Percentiles rank a stretch among this genome's conserved stretches.
Evolutionary conservation across 192 early-diverging fungal species (phyloP).

Genomic region (Coemansia sp.): DNA sequence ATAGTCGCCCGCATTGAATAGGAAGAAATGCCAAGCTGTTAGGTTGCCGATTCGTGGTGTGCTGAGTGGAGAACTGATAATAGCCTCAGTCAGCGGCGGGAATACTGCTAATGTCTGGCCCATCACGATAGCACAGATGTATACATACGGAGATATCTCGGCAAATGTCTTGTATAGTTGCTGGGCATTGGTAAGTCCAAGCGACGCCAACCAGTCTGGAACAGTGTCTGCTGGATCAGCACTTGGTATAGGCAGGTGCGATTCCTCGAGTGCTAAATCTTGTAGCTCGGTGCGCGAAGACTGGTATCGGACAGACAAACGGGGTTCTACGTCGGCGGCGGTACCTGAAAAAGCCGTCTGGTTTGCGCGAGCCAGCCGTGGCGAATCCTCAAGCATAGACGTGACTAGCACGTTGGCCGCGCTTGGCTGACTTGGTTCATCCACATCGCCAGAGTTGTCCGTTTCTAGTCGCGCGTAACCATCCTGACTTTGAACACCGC

Average conservation of each 20-base stretch:
- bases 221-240: background rate
- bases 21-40: constrained; percentile 71
- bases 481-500: background rate
- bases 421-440: background rate
- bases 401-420: background rate
- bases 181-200: constrained; percentile 33
- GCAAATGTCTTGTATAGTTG: constrained; percentile 23
- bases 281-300: constrained; percentile 8
- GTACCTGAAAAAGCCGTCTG: constrained; percentile 7
- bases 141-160: constrained; percentile 29
- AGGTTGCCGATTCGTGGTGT: constrained; percentile 25
- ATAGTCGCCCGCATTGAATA: constrained; percentile 78
- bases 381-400: constrained; percentile 32
- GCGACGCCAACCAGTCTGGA: constrained; percentile 18
- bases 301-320: background rate
- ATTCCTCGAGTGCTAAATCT: background rate
- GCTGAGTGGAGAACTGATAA: constrained; percentile 50
- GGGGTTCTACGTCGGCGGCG: background rate
- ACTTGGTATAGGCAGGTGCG: background rate
- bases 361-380: constrained; percentile 22
- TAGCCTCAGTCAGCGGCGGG: constrained; percentile 72
- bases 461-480: constrained; percentile 13
- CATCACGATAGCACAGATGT: constrained; percentile 61
- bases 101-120: constrained; percentile 70
- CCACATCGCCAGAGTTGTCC: background rate